These are phyloP conservation scores for Eremochloa ophiuroides DNA, from an alignment of 176 grass and related monocot species.

Conservation along the genomic window DNA sequence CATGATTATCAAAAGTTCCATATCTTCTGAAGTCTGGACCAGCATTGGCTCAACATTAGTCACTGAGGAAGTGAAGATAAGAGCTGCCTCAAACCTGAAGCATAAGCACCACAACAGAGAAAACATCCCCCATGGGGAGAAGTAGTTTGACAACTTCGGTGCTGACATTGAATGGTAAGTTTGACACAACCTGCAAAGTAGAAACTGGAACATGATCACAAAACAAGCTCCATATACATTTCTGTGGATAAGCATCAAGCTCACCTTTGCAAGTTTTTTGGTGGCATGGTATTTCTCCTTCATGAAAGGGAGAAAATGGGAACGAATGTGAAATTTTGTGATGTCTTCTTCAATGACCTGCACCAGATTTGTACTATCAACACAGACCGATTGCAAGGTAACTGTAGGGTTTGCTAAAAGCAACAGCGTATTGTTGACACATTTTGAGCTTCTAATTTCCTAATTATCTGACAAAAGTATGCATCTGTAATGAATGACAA, in stretches of 20 bases:
- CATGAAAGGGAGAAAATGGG: conserved; percentile 73
- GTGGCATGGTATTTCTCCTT: conserved; percentile 35
- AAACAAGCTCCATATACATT: neutral
- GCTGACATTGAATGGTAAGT: conserved; percentile 96
- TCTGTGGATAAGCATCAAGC: conserved; percentile 11
- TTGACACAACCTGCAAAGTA: conserved; percentile 78
- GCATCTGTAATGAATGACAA: neutral
- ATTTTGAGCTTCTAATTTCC: neutral
- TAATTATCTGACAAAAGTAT: neutral
- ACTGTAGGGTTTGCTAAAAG: neutral
- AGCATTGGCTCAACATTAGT: neutral
- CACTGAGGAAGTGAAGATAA: neutral
- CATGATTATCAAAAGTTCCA: neutral
- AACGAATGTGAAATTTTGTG: conserved; percentile 72
- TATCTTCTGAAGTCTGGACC: neutral
- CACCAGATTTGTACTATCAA: conserved; percentile 9
- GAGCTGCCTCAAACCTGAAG: conserved; percentile 68
- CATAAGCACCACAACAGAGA: conserved; percentile 79
- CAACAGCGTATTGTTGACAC: neutral
- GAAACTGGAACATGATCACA: conserved; percentile 12
- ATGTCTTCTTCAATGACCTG: conserved; percentile 88
- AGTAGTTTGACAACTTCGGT: conserved; percentile 87
- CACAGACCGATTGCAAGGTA: neutral
- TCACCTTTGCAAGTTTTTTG: conserved; percentile 65
- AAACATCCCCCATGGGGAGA: conserved; percentile 95